Conservation (phyloP, 1,284 basidiomycete species). For the Apiotrichum siamense region DNA sequence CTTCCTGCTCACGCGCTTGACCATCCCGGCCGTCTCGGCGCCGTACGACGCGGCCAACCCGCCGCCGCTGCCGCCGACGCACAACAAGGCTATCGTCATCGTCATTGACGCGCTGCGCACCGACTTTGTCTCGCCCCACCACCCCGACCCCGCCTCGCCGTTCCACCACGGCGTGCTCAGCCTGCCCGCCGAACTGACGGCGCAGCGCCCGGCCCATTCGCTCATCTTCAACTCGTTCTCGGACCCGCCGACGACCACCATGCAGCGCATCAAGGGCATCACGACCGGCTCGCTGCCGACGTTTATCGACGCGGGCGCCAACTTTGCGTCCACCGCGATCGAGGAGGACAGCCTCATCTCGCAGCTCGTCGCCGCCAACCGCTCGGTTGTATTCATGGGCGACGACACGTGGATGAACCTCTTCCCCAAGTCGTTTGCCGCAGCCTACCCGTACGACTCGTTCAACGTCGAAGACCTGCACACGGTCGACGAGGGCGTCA, state of each 20-base stretch:
- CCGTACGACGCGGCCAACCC: slow-evolving; percentile 47
- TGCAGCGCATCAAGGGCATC: slow-evolving; percentile 91
- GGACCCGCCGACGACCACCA: slow-evolving; percentile 91
- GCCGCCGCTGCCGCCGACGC: slow-evolving; percentile 55
- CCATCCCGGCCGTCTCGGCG: slow-evolving; percentile 57
- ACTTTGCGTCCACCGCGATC: slow-evolving; percentile 80
- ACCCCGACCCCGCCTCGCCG: slow-evolving; percentile 56
- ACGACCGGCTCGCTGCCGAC: slow-evolving; percentile 95
- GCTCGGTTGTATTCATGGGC: slow-evolving; percentile 67
- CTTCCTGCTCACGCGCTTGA: slow-evolving; percentile 76
- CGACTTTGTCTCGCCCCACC: slow-evolving; percentile 77
- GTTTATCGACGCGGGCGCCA: slow-evolving; percentile 87
- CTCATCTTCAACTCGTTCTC: slow-evolving; percentile 83
- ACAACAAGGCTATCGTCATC: slow-evolving; percentile 72
- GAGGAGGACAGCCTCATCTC: slow-evolving; percentile 76
- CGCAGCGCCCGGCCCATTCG: slow-evolving; percentile 59
- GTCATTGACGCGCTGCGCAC: slow-evolving; percentile 91
- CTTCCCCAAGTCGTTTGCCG: slow-evolving; percentile 71
- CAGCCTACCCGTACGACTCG: slow-evolving; percentile 81
- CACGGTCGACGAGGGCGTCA: slow-evolving; percentile 88
- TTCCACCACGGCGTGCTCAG: slow-evolving; percentile 77
- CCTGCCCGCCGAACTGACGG: slow-evolving; percentile 66
- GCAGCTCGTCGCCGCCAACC: slow-evolving; percentile 50
- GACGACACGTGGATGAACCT: slow-evolving; percentile 95
- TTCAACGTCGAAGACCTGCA: slow-evolving; percentile 99